Conservation (phyloP, 1,139 yeast species). For the Geotrichum fermentans region DNA sequence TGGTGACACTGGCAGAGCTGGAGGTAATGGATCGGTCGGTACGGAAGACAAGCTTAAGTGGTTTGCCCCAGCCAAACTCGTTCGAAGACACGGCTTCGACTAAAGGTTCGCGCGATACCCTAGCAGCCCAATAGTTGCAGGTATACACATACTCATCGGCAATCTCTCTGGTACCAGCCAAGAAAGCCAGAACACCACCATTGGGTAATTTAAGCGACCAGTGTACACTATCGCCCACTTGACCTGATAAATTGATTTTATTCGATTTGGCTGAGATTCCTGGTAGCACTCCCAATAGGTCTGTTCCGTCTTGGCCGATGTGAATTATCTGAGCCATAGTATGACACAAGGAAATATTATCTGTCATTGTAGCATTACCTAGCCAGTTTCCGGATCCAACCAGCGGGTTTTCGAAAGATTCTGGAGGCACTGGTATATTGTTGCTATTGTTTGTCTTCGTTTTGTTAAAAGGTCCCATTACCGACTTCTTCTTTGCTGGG, state of each 20-base stretch:
- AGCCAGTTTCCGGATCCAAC: conserved; percentile 71
- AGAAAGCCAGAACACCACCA: conserved; percentile 34
- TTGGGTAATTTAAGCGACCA: conserved; percentile 40
- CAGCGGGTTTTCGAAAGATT: neutral
- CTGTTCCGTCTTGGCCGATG: conserved; percentile 17
- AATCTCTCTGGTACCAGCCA: conserved; percentile 60
- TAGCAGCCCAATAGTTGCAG: conserved; percentile 87
- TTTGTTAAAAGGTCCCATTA: neutral
- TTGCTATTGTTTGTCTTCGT: neutral
- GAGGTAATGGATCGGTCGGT: neutral
- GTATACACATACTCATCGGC: conserved; percentile 71
- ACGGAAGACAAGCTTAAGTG: conserved; percentile 25
- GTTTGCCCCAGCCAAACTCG: conserved; percentile 74
- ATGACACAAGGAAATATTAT: conserved; percentile 34
- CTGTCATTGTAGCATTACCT: conserved; percentile 35
- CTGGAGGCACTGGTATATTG: neutral
- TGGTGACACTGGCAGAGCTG: neutral
- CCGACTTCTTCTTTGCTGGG: neutral
- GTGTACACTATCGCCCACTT: conserved; percentile 24
- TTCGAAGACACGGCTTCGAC: conserved; percentile 60
- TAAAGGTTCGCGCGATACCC: conserved; percentile 72
- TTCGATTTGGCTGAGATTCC: conserved; percentile 4
- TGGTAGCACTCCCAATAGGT: conserved; percentile 18
- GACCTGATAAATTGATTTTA: conserved; percentile 9
- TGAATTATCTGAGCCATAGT: conserved; percentile 33